These are phyloP conservation scores for Capniomyces stellatus DNA, from an alignment of 371 early-diverging fungal genomes.

Conservation along the genomic window DNA sequence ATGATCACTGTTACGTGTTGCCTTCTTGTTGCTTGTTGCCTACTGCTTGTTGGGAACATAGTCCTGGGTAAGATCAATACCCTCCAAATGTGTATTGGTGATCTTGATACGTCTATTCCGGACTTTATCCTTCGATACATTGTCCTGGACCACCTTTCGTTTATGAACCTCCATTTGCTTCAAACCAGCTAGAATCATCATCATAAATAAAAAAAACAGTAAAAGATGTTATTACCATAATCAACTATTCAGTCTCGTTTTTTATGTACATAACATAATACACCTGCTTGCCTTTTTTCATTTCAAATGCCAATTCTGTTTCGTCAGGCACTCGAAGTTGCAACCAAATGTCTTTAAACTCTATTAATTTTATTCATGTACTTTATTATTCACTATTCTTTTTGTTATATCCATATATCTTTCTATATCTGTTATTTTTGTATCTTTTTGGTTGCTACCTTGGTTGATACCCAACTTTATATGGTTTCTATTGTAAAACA, in stretches of 20 bases:
- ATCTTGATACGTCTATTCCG: constrained; percentile 48
- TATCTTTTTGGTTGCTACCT: too few relatives aligned
- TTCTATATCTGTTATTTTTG: too few relatives aligned
- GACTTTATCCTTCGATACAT: constrained; percentile 9
- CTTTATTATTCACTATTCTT: too few relatives aligned
- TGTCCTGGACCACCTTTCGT: constrained; percentile 37
- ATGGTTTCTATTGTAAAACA: constrained; percentile 33
- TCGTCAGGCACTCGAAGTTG: constrained; percentile 55
- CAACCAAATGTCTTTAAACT: constrained; percentile 58
- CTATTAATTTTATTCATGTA: too few relatives aligned
- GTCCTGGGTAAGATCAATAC: constrained; percentile 62
- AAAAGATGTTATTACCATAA: too few relatives aligned
- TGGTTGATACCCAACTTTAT: not conserved
- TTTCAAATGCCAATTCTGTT: constrained; percentile 46
- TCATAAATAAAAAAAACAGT: constrained; percentile 1
- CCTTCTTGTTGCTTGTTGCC: not conserved
- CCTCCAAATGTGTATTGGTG: constrained; percentile 70
- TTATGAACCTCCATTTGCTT: constrained; percentile 56
- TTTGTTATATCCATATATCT: too few relatives aligned
- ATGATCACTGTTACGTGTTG: too few relatives aligned
- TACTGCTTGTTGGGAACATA: constrained; percentile 27
- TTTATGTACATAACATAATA: too few relatives aligned
- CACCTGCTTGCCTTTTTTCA: too few relatives aligned
- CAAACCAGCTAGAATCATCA: too few relatives aligned
- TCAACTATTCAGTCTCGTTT: too few relatives aligned